phyloP scores from a whole-genome alignment of 129 eudicot genomes.

The Silybum marianum region DNA sequence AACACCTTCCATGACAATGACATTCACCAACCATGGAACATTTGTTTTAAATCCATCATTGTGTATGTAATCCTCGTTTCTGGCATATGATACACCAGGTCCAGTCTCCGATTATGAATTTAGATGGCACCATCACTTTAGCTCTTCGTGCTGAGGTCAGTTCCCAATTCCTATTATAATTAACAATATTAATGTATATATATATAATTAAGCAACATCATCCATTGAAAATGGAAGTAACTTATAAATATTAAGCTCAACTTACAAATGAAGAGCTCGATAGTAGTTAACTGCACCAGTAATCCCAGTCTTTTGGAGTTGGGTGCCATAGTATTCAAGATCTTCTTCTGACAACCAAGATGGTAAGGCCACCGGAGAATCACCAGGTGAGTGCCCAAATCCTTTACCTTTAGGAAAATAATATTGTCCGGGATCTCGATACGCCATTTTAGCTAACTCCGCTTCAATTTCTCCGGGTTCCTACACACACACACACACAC shows the following conservation, averaged over 20 bases:
- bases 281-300: constrained; percentile 81
- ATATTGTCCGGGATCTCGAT: constrained; percentile 43
- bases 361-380: constrained; percentile 38
- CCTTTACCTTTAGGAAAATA: constrained; percentile 43
- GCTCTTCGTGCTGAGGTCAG: constrained; percentile 58
- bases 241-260: background rate
- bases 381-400: constrained; percentile 29
- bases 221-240: no score
- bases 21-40: no score
- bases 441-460: constrained; percentile 40
- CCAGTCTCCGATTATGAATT: constrained; percentile 65
- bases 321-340: constrained; percentile 42
- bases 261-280: constrained; percentile 60
- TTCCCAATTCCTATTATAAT: constrained; percentile 50
- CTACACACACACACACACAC: constrained; percentile 16
- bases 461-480: constrained; percentile 60
- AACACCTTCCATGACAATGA: no score
- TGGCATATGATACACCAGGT: constrained; percentile 50
- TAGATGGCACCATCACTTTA: constrained; percentile 62
- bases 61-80: no score
- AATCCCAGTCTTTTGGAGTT: constrained; percentile 52
- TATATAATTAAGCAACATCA: no score
- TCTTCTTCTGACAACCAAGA: constrained; percentile 67
- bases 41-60: no score
- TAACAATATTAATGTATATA: no score